Percentiles rank a stretch among this genome's conserved stretches.
Conservation (phyloP, 148 eudicot species). For the Rhododendron griersonianum region DNA sequence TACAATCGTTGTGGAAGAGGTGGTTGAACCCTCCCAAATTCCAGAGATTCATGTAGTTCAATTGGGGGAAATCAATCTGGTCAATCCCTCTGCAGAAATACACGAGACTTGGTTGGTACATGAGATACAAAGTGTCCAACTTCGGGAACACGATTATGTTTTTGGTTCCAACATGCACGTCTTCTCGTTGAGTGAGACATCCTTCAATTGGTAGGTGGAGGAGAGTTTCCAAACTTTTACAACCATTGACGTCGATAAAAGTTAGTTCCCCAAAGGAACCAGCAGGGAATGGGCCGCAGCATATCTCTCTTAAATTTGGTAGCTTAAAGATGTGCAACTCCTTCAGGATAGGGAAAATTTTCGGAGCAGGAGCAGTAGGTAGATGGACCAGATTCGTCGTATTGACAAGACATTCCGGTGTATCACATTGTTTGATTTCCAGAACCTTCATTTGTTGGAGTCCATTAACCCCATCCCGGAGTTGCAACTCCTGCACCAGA, state of each 20-base stretch:
- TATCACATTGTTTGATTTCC: too few relatives aligned
- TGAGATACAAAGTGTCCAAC: neutral
- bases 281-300: too few relatives aligned
- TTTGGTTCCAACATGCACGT: neutral
- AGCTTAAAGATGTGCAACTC: accelerated
- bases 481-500: neutral
- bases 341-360: too few relatives aligned
- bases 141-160: neutral
- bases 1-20: neutral
- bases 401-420: too few relatives aligned
- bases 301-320: too few relatives aligned
- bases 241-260: accelerated
- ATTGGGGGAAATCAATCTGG: neutral
- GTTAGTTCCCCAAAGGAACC: too few relatives aligned
- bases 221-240: too few relatives aligned
- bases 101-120: neutral
- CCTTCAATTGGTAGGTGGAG: too few relatives aligned
- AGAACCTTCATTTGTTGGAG: too few relatives aligned
- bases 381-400: too few relatives aligned
- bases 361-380: too few relatives aligned
- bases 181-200: neutral
- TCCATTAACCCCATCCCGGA: neutral
- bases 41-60: neutral
- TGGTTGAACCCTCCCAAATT: neutral
- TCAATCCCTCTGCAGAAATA: conserved; percentile 3